Evolutionary conservation across 768 basidiomycete species (phyloP).

Genomic region (Auriculariales sp.): DNA sequence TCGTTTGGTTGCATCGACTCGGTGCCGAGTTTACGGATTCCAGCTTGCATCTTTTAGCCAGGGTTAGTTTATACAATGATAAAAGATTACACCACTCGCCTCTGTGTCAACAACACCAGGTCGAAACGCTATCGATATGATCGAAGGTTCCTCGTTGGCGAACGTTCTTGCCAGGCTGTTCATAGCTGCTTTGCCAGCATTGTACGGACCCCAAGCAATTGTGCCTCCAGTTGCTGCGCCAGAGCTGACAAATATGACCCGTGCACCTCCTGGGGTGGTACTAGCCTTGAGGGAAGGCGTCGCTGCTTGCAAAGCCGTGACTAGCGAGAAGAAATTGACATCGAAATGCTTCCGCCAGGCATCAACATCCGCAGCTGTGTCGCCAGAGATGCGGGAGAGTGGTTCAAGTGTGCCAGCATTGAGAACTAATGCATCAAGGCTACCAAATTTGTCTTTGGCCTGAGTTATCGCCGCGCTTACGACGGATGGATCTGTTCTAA

Average conservation of each 20-base stretch:
- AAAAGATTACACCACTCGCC: constrained; percentile 26
- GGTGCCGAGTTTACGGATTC: constrained; percentile 35
- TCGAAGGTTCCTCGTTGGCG: constrained; percentile 65
- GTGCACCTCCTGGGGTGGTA: constrained; percentile 31
- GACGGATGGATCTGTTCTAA: constrained; percentile 44
- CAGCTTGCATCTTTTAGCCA: constrained; percentile 50
- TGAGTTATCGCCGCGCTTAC: constrained; percentile 40
- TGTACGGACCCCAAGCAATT: constrained; percentile 70
- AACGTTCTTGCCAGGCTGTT: constrained; percentile 82
- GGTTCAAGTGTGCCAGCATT: constrained; percentile 77
- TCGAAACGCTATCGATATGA: constrained; percentile 62
- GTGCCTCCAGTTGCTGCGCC: constrained; percentile 61
- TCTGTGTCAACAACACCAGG: constrained; percentile 81
- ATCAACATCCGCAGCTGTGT: constrained; percentile 32
- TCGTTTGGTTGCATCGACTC: constrained; percentile 40
- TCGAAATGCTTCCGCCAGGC: constrained; percentile 66
- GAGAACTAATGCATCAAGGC: constrained; percentile 64
- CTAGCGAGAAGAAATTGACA: constrained; percentile 76
- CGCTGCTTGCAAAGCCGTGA: constrained; percentile 50
- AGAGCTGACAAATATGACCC: constrained; percentile 72
- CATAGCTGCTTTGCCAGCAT: constrained; percentile 77
- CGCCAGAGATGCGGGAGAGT: constrained; percentile 36
- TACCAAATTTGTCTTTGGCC: constrained; percentile 38
- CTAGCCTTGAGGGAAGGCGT: constrained; percentile 58
- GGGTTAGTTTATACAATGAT: background rate